Evolutionary conservation across 345 rosid genomes (phyloP).

Genomic region (Erysimum cheiranthoides): DNA sequence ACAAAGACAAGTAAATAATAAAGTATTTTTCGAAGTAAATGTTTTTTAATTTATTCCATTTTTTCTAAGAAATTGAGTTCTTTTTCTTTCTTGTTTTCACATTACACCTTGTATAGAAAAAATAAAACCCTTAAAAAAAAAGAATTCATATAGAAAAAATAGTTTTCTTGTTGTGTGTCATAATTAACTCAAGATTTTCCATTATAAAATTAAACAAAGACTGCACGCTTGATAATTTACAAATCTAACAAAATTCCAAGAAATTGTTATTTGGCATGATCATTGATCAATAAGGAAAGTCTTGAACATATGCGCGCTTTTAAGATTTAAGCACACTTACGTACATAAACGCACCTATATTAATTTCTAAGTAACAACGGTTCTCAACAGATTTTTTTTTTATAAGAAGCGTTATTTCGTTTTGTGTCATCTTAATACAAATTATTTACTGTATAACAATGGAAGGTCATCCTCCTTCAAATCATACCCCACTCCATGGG

Average conservation of each 20-base stretch:
- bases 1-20: neutral
- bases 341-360: neutral
- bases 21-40: too few species aligned
- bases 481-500: neutral
- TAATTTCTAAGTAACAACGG: neutral
- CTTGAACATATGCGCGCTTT: neutral
- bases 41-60: too few species aligned
- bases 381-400: neutral
- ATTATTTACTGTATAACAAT: neutral
- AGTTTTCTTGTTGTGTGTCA: neutral
- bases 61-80: too few species aligned
- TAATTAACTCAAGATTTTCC: neutral
- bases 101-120: too few species aligned
- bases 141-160: too few species aligned
- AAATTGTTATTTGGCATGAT: neutral
- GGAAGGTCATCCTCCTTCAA: neutral
- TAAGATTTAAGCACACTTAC: neutral
- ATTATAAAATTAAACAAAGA: neutral
- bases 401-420: neutral
- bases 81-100: too few species aligned
- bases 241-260: neutral
- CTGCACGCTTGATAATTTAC: constrained; percentile 18
- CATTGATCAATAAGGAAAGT: constrained; percentile 4
- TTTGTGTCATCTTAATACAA: neutral
- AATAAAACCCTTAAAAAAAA: too few species aligned